phyloP scores from a whole-genome alignment of 768 basidiomycete species.

The Mycena floridula region DNA sequence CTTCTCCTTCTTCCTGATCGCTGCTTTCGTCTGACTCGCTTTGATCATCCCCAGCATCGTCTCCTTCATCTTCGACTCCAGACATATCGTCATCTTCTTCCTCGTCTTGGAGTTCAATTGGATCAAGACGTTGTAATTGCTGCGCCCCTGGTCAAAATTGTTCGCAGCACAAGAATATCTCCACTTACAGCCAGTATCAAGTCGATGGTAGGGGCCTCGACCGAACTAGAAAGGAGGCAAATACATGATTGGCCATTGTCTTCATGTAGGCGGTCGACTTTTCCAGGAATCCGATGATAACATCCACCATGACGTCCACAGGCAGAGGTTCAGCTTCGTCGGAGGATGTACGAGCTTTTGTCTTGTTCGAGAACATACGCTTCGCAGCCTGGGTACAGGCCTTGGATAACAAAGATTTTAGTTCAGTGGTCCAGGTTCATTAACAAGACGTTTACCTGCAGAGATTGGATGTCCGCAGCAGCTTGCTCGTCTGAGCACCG shows the following conservation, averaged over 20 bases:
- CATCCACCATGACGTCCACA: constrained; percentile 81
- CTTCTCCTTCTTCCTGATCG: constrained; percentile 25
- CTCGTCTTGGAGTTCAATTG: constrained; percentile 46
- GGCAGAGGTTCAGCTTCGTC: constrained; percentile 33
- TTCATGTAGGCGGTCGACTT: constrained; percentile 76
- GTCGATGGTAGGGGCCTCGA: constrained; percentile 67
- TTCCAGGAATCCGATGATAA: constrained; percentile 87
- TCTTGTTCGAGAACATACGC: no score
- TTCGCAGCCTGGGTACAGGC: no score
- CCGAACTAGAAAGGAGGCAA: constrained; percentile 65
- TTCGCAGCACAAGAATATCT: no score
- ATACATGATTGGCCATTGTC: constrained; percentile 73
- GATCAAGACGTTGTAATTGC: constrained; percentile 80
- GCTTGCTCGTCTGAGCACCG: constrained; percentile 63
- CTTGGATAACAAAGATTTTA: no score
- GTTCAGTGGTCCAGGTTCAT: no score
- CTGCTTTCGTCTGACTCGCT: constrained; percentile 23
- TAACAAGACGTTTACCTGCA: constrained; percentile 68
- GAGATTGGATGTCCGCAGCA: constrained; percentile 40
- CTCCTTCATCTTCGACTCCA: constrained; percentile 30
- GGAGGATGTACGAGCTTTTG: constrained; percentile 34
- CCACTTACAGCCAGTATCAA: constrained; percentile 75
- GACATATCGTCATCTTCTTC: constrained; percentile 30
- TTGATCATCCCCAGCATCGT: constrained; percentile 23
- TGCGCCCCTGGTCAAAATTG: constrained; percentile 31